Evolutionary conservation across 176 grass and related monocot species (phyloP), one percentile per base, ranked within the genome.

Genomic region (Aegilops sharonensis): DNA sequence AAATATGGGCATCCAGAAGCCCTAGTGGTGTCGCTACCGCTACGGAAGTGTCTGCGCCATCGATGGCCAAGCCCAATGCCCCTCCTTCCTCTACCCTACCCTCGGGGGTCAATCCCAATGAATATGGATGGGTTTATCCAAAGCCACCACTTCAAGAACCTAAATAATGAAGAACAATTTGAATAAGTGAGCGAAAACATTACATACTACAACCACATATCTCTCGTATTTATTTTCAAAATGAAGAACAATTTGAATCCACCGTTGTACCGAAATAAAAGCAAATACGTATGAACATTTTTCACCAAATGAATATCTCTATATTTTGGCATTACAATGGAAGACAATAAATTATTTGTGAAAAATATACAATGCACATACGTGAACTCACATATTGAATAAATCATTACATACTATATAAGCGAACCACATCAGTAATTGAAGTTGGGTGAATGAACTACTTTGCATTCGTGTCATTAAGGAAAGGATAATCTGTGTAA

Each of bases 401-500:
- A 71, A 6, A 39, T 25, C 11, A 25, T 13, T 25, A 3, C 47
- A 20, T 30, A 54, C 31, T 54, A 6, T 4, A 56, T 20, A 30
- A 18, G 29, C 0, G 24, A 73, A 69, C 7, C 31, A 37, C 2
- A 57, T 71, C 6, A 73, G 70, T 61, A 45, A 43, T 2, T 2
- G 0, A 5, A 32, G 18, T 30, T 2, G 0, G 65, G 15, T 20
- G 2, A 11, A n/a, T 10, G 2, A 78, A 21, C 23, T 43, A 13
- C 0, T 47, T 11, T 1, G 71, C 2, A 0, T 11, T 8, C 32
- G 18, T 0, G 1, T 9, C 60, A 1, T 80, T 57, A 18, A 75
- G 45, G 2, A 61, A 83, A 8, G 88, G 84, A 4, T 90, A 90
- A 18, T 90, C 88, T 0, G 88, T 90, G 18, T 90, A 90, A 2